A percentile compares a stretch with the other conserved stretches of the same genome.
Evolutionary conservation across 441 rosid genomes (phyloP).

Genomic region (Syzygium malaccense): DNA sequence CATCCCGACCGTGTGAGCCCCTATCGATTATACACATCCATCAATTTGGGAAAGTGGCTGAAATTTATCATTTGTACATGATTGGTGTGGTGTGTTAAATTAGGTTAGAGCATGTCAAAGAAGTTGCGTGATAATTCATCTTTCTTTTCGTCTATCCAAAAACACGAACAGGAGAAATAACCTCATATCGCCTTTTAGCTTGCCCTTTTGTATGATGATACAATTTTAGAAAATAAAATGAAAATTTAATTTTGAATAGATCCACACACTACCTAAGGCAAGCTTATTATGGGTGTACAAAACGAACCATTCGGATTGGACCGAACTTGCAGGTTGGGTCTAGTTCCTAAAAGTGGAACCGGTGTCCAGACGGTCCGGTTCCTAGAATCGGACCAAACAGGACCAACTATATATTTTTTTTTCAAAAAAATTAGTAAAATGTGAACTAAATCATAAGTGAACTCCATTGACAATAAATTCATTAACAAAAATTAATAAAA

Average conservation of each 20-base stretch:
- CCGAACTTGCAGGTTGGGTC: too few species aligned
- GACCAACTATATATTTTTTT: too few species aligned
- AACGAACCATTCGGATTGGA: too few species aligned
- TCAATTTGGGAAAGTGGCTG: not conserved
- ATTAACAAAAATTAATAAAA: too few species aligned
- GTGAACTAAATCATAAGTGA: too few species aligned
- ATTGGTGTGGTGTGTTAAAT: not conserved
- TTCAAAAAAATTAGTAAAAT: too few species aligned
- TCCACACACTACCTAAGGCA: not conserved
- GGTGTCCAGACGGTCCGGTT: too few species aligned
- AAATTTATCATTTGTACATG: not conserved
- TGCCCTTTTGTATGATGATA: not conserved
- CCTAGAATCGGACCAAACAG: too few species aligned
- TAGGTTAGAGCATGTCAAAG: not conserved
- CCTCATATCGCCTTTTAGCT: not conserved
- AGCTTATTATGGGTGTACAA: not conserved
- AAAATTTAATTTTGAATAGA: not conserved
- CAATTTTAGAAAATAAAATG: not conserved
- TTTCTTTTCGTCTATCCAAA: not conserved
- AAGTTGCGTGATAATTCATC: not conserved
- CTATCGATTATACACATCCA: conserved; percentile 2
- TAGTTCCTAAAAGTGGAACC: too few species aligned
- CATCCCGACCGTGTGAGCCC: conserved; percentile 68
- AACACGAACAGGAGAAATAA: not conserved
- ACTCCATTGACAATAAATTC: too few species aligned